Conservation (phyloP, 305 asterid genomes). For the Fraxinus greggii region DNA sequence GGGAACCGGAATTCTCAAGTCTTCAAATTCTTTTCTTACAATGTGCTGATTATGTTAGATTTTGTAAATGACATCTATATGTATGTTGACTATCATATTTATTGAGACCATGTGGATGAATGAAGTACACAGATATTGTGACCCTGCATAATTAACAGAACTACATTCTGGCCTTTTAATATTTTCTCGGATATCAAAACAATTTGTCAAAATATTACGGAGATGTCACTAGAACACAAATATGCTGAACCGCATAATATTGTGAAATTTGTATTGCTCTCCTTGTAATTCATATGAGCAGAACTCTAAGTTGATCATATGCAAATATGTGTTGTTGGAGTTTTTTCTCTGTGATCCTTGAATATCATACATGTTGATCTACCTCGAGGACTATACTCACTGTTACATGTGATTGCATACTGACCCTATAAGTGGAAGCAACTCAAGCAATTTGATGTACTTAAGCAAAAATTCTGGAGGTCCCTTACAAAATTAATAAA, state of each 20-base stretch:
- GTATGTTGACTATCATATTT: background rate
- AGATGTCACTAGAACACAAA: background rate
- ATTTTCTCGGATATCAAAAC: background rate
- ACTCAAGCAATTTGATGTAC: background rate
- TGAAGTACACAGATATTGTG: background rate
- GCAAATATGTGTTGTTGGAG: background rate
- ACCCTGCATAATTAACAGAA: background rate
- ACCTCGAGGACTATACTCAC: background rate
- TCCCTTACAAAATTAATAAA: background rate
- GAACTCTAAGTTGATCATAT: background rate
- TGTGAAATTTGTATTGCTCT: background rate
- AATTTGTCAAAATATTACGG: background rate
- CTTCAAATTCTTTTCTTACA: background rate
- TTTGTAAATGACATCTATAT: background rate
- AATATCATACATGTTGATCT: slow-evolving; percentile 5
- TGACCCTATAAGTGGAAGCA: background rate
- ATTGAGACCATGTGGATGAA: background rate
- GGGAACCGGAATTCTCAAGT: background rate
- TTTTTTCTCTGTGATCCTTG: background rate
- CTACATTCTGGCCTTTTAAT: background rate
- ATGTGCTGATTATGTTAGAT: background rate
- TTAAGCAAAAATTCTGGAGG: background rate
- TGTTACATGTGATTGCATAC: background rate
- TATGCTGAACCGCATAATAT: background rate
- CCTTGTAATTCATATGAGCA: background rate